Conservation (phyloP, 1,284 basidiomycete genomes). For the Irpex sp. region DNA sequence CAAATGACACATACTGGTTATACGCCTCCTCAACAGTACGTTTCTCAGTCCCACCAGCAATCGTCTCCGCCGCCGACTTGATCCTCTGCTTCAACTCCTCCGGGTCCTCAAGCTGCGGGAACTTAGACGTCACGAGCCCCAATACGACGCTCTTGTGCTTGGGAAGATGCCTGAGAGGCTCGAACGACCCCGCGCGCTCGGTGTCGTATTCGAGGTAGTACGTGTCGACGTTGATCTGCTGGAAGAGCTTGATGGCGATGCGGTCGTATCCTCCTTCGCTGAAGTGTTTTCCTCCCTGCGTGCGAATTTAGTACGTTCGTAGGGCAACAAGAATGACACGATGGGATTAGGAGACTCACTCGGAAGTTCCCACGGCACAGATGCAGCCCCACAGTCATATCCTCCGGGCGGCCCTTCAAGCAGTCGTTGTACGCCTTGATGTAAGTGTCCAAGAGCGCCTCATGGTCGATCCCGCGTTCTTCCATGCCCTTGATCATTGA, state of each 20-base stretch:
- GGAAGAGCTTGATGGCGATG: slow-evolving; percentile 75
- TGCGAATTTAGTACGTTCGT: background rate
- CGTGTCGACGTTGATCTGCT: slow-evolving; percentile 67
- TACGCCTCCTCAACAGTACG: slow-evolving; percentile 53
- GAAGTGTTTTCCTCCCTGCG: slow-evolving; percentile 60
- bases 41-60: slow-evolving; percentile 49
- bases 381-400: slow-evolving; percentile 71
- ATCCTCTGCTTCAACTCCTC: slow-evolving; percentile 58
- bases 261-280: slow-evolving; percentile 71
- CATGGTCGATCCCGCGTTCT: slow-evolving; percentile 55
- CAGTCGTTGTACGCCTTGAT: slow-evolving; percentile 69
- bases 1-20: slow-evolving; percentile 46
- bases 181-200: slow-evolving; percentile 67
- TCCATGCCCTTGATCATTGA: slow-evolving; percentile 62
- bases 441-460: slow-evolving; percentile 64
- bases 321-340: background rate
- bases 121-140: slow-evolving; percentile 74
- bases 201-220: slow-evolving; percentile 84
- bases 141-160: slow-evolving; percentile 67
- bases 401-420: slow-evolving; percentile 52
- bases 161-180: slow-evolving; percentile 64
- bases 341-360: slow-evolving; percentile 24
- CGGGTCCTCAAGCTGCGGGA: slow-evolving; percentile 60
- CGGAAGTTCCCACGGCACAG: slow-evolving; percentile 80
- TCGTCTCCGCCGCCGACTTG: slow-evolving; percentile 56